Conservation (phyloP, 2,329 filamentous ascomycete genomes). For the Ascochyta clinopodiicola region DNA sequence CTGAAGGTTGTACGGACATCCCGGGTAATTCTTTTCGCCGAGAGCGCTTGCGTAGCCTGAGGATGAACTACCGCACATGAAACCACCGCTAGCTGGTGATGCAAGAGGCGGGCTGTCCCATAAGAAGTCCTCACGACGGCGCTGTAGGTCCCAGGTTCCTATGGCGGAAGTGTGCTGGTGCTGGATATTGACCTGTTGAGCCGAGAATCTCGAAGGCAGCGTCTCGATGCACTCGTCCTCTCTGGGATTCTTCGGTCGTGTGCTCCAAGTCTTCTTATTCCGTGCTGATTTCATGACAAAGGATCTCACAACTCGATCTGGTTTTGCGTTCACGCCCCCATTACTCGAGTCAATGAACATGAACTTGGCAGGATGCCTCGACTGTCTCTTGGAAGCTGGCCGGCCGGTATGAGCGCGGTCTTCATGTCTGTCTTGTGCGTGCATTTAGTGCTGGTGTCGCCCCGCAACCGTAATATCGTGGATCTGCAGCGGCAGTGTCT, state of each 20-base stretch:
- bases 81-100: constrained; percentile 24
- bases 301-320: constrained; percentile 40
- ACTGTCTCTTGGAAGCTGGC: constrained; percentile 8
- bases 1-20: constrained; percentile 20
- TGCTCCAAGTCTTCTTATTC: constrained; percentile 42
- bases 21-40: constrained; percentile 18
- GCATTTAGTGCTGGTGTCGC: constrained; percentile 19
- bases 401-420: not conserved
- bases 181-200: not conserved
- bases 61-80: constrained; percentile 21
- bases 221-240: constrained; percentile 8
- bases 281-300: constrained; percentile 48
- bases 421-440: constrained; percentile 14
- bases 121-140: constrained; percentile 4
- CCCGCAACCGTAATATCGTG: not conserved
- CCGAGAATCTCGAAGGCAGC: not conserved
- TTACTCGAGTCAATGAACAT: constrained; percentile 46
- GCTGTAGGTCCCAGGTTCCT: not conserved
- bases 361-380: constrained; percentile 34
- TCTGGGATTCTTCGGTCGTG: constrained; percentile 34
- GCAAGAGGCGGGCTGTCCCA: constrained; percentile 18
- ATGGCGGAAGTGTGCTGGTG: not conserved
- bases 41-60: constrained; percentile 26
- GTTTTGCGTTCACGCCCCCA: constrained; percentile 39
- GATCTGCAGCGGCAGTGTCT: constrained; percentile 12